phyloP scores from a whole-genome alignment of 768 basidiomycete species.

The Leccinum disarticulatum region DNA sequence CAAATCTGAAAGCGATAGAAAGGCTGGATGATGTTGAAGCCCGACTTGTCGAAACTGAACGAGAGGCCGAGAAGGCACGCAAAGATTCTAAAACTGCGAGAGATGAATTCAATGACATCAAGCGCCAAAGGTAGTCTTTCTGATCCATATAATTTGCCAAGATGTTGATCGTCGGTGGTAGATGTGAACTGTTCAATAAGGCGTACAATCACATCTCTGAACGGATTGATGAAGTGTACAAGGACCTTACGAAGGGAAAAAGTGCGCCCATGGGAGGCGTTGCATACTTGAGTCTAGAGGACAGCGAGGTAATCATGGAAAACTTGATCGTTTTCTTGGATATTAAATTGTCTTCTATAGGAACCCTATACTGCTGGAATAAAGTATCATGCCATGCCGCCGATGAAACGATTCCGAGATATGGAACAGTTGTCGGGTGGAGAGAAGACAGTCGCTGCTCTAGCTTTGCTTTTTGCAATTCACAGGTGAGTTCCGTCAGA shows the following conservation, averaged over 20 bases:
- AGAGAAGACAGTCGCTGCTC: constrained; percentile 96
- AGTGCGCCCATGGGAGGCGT: constrained; percentile 94
- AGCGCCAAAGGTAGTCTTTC: constrained; percentile 63
- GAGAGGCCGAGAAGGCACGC: constrained; percentile 88
- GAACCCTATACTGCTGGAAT: constrained; percentile 87
- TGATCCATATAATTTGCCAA: neutral
- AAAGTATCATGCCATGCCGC: constrained; percentile 99
- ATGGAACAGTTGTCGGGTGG: constrained; percentile 99
- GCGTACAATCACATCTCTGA: constrained; percentile 97
- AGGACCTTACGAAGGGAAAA: constrained; percentile 95
- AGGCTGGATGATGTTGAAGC: constrained; percentile 81
- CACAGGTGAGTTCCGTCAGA: constrained; percentile 61
- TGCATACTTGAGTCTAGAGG: constrained; percentile 94
- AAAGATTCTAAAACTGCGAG: constrained; percentile 88
- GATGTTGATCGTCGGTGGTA: constrained; percentile 10
- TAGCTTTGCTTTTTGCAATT: constrained; percentile 95
- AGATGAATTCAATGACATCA: constrained; percentile 88
- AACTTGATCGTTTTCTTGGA: constrained; percentile 17
- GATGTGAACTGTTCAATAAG: constrained; percentile 88
- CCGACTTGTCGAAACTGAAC: constrained; percentile 85
- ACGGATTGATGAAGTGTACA: constrained; percentile 93
- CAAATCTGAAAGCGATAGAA: constrained; percentile 96
- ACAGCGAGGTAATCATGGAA: constrained; percentile 74
- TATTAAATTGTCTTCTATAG: constrained; percentile 35
- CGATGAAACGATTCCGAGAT: constrained; percentile 98